A percentile compares a stretch with the other conserved stretches of the same genome.
Conservation (phyloP, 1,284 basidiomycete species). For the Tetrapyrgos nigripes region DNA sequence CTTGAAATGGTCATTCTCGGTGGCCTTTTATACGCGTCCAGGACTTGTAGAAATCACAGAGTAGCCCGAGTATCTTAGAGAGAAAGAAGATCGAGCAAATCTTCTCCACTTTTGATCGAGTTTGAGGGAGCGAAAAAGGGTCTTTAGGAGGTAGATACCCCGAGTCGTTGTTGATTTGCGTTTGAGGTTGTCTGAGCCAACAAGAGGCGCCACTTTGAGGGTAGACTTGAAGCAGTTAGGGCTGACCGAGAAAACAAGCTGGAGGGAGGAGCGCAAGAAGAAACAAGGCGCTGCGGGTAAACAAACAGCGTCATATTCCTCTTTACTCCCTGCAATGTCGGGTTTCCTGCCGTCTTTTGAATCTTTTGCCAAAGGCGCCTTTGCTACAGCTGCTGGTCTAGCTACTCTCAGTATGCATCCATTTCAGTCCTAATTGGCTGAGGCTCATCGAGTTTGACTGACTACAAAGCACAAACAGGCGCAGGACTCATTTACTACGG, state of each 20-base stretch:
- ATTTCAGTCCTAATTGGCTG: conserved; percentile 6
- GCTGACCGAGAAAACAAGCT: not conserved
- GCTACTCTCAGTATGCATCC: conserved; percentile 1
- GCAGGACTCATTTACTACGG: conserved; percentile 84
- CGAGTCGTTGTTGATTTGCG: too few species aligned
- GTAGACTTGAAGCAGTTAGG: conserved; percentile 1
- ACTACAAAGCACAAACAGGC: conserved; percentile 46
- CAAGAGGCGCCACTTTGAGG: conserved; percentile 15
- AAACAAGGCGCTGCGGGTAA: too few species aligned
- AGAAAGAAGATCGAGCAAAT: too few species aligned
- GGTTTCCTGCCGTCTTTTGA: conserved; percentile 10
- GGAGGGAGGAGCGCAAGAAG: not conserved
- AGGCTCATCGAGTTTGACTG: conserved; percentile 7
- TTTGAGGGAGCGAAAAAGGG: too few species aligned
- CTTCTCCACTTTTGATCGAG: too few species aligned
- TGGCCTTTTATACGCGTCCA: too few species aligned
- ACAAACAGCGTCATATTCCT: not conserved
- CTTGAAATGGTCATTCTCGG: too few species aligned
- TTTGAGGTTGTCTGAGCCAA: conserved; percentile 6
- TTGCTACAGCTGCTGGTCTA: conserved; percentile 10
- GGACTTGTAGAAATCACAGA: too few species aligned
- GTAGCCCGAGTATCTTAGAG: too few species aligned
- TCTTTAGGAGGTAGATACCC: too few species aligned
- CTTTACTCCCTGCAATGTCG: not conserved
- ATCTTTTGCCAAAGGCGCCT: conserved; percentile 10